These are phyloP conservation scores for Crinitomyces ghanaensis DNA, from an alignment of 805 yeast species.

Conservation along the genomic window DNA sequence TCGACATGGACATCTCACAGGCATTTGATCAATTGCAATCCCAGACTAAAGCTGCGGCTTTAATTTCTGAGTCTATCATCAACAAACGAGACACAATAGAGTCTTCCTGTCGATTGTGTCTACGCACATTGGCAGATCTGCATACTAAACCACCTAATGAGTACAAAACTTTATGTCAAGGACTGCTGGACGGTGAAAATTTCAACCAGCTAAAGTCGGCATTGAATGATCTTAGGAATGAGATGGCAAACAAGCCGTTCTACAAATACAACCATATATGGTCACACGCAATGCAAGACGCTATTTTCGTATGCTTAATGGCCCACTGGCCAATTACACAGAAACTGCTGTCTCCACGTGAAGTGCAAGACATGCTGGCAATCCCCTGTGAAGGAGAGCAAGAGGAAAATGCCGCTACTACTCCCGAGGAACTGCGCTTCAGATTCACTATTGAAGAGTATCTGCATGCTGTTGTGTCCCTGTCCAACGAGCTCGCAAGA, in stretches of 20 bases:
- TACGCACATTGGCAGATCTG: no score
- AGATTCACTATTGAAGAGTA: constrained; percentile 20
- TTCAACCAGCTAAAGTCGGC: not conserved
- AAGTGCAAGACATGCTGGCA: constrained; percentile 2
- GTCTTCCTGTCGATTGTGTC: no score
- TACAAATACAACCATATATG: constrained; percentile 7
- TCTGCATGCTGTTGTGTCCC: constrained; percentile 18
- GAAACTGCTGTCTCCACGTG: constrained; percentile 2
- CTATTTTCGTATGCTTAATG: not conserved
- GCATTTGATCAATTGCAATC: no score
- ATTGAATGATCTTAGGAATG: constrained; percentile 2
- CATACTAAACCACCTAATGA: no score
- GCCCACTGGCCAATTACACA: constrained; percentile 1
- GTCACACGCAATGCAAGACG: constrained; percentile 4
- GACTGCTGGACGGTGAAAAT: no score
- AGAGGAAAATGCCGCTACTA: no score
- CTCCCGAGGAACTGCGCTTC: constrained; percentile 2
- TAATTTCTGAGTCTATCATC: no score
- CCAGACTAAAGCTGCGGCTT: no score
- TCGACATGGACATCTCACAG: no score
- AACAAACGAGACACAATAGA: no score
- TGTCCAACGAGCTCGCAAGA: constrained; percentile 20
- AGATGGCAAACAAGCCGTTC: constrained; percentile 6
- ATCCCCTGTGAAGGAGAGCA: constrained; percentile 2
- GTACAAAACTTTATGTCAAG: no score